Conservation (phyloP, 164 flowering plant genomes). For the Echeveria elegans region DNA sequence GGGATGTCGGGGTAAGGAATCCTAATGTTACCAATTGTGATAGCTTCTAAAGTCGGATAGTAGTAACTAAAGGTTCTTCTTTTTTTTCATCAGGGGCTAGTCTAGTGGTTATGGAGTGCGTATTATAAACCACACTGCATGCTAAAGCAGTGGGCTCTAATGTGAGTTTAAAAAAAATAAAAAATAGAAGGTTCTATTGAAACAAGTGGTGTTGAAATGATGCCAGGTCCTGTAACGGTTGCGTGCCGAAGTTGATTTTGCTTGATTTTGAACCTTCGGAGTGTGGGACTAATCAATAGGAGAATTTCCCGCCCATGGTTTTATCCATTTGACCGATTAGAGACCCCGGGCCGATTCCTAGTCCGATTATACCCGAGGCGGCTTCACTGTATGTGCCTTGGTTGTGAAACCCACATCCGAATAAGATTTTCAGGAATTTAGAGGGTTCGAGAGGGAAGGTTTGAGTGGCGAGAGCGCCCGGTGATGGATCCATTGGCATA, state of each 20-base stretch:
- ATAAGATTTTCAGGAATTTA: constrained; percentile 6
- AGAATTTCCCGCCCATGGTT: constrained; percentile 34
- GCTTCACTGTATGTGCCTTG: constrained; percentile 22
- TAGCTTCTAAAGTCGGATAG: constrained; percentile 25
- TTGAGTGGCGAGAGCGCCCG: constrained; percentile 33
- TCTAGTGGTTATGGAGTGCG: no score
- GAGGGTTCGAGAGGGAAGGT: constrained; percentile 26
- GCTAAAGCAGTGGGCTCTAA: no score
- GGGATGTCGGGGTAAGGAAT: no score
- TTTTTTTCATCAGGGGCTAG: no score
- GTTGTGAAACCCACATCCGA: constrained; percentile 51
- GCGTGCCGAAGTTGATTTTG: constrained; percentile 37
- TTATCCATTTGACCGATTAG: constrained; percentile 28
- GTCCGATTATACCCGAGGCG: constrained; percentile 43
- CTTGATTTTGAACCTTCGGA: neutral
- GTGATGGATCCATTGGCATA: constrained; percentile 36
- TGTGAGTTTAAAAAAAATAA: no score
- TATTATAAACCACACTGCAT: no score
- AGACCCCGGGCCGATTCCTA: constrained; percentile 42
- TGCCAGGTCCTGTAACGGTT: constrained; percentile 21
- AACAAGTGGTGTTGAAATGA: constrained; percentile 29
- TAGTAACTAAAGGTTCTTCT: no score
- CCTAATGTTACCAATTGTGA: constrained; percentile 20
- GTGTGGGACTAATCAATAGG: constrained; percentile 46
- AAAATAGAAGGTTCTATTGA: neutral